Evolutionary conservation across 306 rosid species (phyloP).

Genomic region (Gastrolobium bilobum): DNA sequence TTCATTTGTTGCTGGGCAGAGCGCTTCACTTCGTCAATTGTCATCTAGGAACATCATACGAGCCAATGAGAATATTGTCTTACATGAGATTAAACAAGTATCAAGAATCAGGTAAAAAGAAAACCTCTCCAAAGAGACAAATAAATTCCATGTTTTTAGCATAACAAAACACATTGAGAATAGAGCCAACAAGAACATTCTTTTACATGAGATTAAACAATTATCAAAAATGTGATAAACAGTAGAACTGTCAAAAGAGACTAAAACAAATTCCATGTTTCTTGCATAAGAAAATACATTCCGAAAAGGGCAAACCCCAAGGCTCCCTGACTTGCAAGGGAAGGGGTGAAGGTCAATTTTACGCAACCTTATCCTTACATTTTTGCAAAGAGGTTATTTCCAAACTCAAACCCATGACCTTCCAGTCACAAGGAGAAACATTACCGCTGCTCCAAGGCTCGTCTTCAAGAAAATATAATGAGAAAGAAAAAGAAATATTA

Average conservation of each 20-base stretch:
- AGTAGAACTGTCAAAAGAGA: constrained; percentile 28
- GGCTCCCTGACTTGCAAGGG: no score
- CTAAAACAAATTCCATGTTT: constrained; percentile 22
- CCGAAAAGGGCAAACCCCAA: not conserved
- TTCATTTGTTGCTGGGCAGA: constrained; percentile 96
- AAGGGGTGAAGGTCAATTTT: no score
- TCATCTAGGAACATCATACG: constrained; percentile 69
- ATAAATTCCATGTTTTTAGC: not conserved
- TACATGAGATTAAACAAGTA: constrained; percentile 13
- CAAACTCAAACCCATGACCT: no score
- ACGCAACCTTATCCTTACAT: no score
- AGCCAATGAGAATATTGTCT: constrained; percentile 38
- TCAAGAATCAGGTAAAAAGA: constrained; percentile 28
- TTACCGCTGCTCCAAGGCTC: no score
- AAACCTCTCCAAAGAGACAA: not conserved
- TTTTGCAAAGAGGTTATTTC: no score
- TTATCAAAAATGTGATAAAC: constrained; percentile 29
- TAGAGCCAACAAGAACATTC: constrained; percentile 36
- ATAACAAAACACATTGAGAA: not conserved
- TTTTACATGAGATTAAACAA: constrained; percentile 21
- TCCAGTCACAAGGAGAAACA: no score
- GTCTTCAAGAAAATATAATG: not conserved
- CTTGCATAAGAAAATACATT: not conserved
- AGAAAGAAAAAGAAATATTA: constrained; percentile 4
- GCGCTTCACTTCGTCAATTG: constrained; percentile 92